phyloP scores from a whole-genome alignment of 1,284 basidiomycete genomes.

The Boletus smithii region DNA sequence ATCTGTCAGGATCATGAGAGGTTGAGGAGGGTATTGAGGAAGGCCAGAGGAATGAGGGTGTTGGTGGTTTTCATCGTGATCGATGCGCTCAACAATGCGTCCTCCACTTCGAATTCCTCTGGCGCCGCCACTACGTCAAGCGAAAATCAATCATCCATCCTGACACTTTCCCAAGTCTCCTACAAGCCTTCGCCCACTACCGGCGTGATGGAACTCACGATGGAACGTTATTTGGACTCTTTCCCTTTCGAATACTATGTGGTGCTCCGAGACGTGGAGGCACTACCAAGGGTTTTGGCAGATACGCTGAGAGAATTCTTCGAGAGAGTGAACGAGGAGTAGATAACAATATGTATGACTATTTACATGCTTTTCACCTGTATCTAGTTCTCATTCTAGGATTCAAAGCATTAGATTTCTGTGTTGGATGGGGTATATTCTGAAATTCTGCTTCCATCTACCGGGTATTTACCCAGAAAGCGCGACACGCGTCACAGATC shows the following conservation, averaged over 20 bases:
- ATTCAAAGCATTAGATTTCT: neutral
- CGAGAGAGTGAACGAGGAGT: conserved; percentile 67
- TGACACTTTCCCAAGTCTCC: conserved; percentile 90
- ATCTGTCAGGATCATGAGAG: conserved; percentile 95
- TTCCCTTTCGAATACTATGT: conserved; percentile 99
- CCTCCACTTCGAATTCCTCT: conserved; percentile 23
- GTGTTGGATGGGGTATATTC: neutral
- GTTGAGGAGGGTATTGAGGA: conserved; percentile 77
- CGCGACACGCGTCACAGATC: conserved; percentile 17
- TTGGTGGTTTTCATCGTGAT: conserved; percentile 97
- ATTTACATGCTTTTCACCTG: too few species aligned
- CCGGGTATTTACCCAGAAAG: too few species aligned
- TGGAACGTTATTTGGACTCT: conserved; percentile 89
- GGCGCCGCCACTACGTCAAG: conserved; percentile 3
- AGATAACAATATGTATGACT: conserved; percentile 7
- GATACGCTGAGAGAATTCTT: conserved; percentile 92
- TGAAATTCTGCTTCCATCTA: neutral
- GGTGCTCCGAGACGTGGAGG: conserved; percentile 87
- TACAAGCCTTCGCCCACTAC: conserved; percentile 69
- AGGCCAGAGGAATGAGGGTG: conserved; percentile 87
- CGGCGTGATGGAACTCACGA: conserved; percentile 84
- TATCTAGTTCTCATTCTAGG: too few species aligned
- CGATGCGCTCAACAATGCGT: conserved; percentile 71
- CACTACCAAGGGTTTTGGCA: conserved; percentile 89
- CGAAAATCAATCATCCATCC: conserved; percentile 67